Evolutionary conservation across 495 filamentous ascomycete genomes (phyloP).

Genomic region (Penicillium alfredii): DNA sequence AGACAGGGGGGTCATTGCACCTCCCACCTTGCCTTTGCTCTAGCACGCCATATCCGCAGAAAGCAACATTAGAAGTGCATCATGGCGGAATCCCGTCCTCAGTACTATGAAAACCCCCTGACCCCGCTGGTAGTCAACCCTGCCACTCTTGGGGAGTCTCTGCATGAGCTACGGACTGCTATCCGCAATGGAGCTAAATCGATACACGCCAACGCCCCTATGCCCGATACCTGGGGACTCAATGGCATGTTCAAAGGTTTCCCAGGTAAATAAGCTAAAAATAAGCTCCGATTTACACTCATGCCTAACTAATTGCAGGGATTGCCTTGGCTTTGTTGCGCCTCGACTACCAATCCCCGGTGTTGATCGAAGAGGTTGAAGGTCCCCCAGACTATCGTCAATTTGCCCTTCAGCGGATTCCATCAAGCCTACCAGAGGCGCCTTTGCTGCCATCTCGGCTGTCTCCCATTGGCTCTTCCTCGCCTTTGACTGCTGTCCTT

Average conservation of each 20-base stretch:
- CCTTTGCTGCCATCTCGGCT: slow-evolving; percentile 25
- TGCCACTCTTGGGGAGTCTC: slow-evolving; percentile 9
- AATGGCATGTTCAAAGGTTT: slow-evolving; percentile 27
- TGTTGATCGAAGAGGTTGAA: slow-evolving; percentile 9
- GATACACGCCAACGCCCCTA: slow-evolving; percentile 18
- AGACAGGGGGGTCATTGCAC: not conserved
- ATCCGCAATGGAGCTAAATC: slow-evolving; percentile 24
- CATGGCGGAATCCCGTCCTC: slow-evolving; percentile 23
- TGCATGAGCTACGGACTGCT: slow-evolving; percentile 25
- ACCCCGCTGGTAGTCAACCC: slow-evolving; percentile 11
- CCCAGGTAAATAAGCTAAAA: slow-evolving; percentile 19
- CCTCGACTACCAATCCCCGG: slow-evolving; percentile 28
- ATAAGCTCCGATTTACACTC: not conserved
- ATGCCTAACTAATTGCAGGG: slow-evolving; percentile 20
- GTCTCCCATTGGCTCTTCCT: slow-evolving; percentile 28
- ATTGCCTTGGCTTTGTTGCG: slow-evolving; percentile 35
- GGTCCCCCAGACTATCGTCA: slow-evolving; percentile 19
- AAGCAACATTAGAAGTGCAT: no score
- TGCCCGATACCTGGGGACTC: slow-evolving; percentile 19
- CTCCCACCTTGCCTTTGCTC: not conserved
- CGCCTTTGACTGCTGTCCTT: slow-evolving; percentile 23
- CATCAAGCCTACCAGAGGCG: slow-evolving; percentile 19
- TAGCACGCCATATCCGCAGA: no score
- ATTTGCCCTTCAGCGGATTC: slow-evolving; percentile 27
- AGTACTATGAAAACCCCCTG: slow-evolving; percentile 23